Base-by-base conservation (phyloP, 805 yeast species). In the Yarrowia osloensis region DNA sequence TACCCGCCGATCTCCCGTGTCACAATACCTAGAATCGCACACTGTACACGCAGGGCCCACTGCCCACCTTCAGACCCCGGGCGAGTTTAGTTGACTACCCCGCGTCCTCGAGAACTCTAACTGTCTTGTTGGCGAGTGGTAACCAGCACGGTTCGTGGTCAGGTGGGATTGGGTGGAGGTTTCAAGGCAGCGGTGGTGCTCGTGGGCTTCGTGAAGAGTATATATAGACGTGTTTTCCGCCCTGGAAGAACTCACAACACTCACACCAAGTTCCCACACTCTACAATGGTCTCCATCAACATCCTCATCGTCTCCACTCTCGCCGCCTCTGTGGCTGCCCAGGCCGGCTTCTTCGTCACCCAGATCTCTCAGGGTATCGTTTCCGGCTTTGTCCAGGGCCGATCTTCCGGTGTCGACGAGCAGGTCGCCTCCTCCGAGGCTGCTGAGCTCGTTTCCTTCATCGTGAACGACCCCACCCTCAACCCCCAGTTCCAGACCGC, bases 241-340 rank as follows among this genome's bases (percentile, higher is more conserved):
- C n/a, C n/a, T n/a, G n/a, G n/a, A n/a, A n/a, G n/a, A n/a, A n/a
- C n/a, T n/a, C n/a, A n/a, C n/a, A n/a, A n/a, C n/a, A n/a, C n/a
- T n/a, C n/a, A n/a, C n/a, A n/a, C n/a, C n/a, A n/a, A 42, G 13
- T 6, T 19, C n/a, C 39, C 9, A 50, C 55, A 17, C 7, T n/a
- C 44, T 13, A 50, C 57, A 39, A 68, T 68, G 69, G 69, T 74
- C 74, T 46, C 75, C 70, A 19, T 74, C 75, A 52, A 74, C 70
- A 31, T 72, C 75, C 46, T 71, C 72, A 35, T 68, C 52, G 46
- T 29, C 40, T 31, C 52, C 55, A 67, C 63, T 62, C 66, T 44
- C 35, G 70, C 65, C n/a, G 52, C 67, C 22, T 61, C 54, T 1
- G 69, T 50, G 26, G 33, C 47, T 17, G 69, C 68, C 29, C 68